Conservation (phyloP, 2,329 filamentous ascomycete species). For the Sphaceloma murrayae region DNA sequence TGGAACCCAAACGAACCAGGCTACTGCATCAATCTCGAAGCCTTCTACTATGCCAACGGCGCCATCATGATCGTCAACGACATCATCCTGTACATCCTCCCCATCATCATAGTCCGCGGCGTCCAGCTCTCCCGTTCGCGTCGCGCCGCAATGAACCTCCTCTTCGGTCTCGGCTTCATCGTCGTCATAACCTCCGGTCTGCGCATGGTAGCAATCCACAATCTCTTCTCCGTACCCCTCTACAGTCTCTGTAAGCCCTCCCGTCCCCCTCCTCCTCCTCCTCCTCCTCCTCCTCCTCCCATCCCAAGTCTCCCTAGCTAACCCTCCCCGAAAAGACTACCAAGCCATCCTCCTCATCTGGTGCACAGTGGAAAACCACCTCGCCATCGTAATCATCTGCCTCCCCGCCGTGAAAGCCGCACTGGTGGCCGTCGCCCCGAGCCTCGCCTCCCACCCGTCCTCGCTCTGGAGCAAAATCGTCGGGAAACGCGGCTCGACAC, state of each 20-base stretch:
- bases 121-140: slow-evolving; percentile 28
- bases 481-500: neutral
- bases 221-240: slow-evolving; percentile 21
- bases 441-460: slow-evolving; percentile 1
- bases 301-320: neutral
- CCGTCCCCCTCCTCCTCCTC: neutral
- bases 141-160: slow-evolving; percentile 28
- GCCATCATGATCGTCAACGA: slow-evolving; percentile 33
- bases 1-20: slow-evolving; percentile 26
- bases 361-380: slow-evolving; percentile 30
- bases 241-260: slow-evolving; percentile 26
- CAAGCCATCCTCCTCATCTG: slow-evolving; percentile 25
- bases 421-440: slow-evolving; percentile 12
- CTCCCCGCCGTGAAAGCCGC: slow-evolving; percentile 27
- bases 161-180: slow-evolving; percentile 29
- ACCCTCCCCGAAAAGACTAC: slow-evolving; percentile 8
- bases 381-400: slow-evolving; percentile 31
- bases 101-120: slow-evolving; percentile 32
- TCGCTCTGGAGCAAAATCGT: slow-evolving; percentile 12
- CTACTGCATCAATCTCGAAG: slow-evolving; percentile 29
- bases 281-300: neutral
- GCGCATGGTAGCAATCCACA: slow-evolving; percentile 25
- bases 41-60: slow-evolving; percentile 29
- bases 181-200: slow-evolving; percentile 26
- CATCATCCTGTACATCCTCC: slow-evolving; percentile 31